Conservation (phyloP, 2,329 filamentous ascomycete species). For the Aspergillus sergii region DNA sequence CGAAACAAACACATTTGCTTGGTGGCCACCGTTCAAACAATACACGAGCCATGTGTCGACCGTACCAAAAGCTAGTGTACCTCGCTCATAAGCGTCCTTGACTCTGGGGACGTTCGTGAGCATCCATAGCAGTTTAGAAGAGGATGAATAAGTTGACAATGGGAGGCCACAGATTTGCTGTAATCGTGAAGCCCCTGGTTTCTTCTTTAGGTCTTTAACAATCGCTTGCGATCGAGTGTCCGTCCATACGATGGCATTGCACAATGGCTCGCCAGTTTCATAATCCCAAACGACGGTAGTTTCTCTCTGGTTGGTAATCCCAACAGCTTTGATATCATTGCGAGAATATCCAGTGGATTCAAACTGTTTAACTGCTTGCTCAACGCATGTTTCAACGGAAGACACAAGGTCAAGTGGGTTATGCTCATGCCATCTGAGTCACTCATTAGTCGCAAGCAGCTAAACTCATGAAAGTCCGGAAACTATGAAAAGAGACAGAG, state of each 20-base stretch:
- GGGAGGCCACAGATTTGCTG: conserved; percentile 75
- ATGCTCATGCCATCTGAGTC: conserved; percentile 80
- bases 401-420: conserved; percentile 74
- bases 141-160: conserved; percentile 83
- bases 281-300: conserved; percentile 85
- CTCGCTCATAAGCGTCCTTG: conserved; percentile 71
- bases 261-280: conserved; percentile 74
- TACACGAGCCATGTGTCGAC: conserved; percentile 88
- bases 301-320: conserved; percentile 89
- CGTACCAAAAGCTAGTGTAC: conserved; percentile 78
- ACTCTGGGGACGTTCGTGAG: conserved; percentile 72
- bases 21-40: conserved; percentile 70
- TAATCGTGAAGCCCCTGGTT: conserved; percentile 66
- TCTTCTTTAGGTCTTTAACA: conserved; percentile 73
- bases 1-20: conserved; percentile 73
- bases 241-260: conserved; percentile 88
- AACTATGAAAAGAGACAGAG: background rate
- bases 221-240: conserved; percentile 78
- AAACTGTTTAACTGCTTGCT: conserved; percentile 71
- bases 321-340: conserved; percentile 70
- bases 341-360: conserved; percentile 64
- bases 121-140: conserved; percentile 82
- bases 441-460: background rate
- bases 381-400: conserved; percentile 77
- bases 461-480: background rate